Conservation (phyloP, 2,329 filamentous ascomycete genomes). For the Metarhizium anisopliae region DNA sequence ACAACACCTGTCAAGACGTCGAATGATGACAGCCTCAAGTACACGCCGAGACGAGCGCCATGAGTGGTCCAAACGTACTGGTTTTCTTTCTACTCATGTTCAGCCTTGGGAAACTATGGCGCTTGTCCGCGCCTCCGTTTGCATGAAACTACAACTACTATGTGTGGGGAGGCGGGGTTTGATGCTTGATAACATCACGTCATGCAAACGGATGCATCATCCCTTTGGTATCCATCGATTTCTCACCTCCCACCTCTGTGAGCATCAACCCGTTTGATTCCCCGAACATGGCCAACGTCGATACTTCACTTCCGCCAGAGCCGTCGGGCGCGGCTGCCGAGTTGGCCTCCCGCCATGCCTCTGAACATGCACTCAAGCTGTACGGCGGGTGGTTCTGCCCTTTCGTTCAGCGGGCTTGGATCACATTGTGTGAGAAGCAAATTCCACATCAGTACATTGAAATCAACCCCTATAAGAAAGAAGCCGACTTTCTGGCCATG, state of each 20-base stretch:
- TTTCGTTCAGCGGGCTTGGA: slow-evolving; percentile 63
- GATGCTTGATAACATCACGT: not conserved
- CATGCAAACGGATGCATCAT: not conserved
- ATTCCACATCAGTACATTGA: slow-evolving; percentile 69
- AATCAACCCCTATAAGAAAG: slow-evolving; percentile 72
- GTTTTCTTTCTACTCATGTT: not conserved
- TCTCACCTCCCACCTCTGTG: not conserved
- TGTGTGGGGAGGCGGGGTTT: not conserved
- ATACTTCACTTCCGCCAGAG: slow-evolving; percentile 37
- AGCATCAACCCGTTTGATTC: not conserved
- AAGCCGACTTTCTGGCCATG: slow-evolving; percentile 54
- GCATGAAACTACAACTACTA: not conserved
- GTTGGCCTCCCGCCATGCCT: slow-evolving; percentile 35
- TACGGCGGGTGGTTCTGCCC: slow-evolving; percentile 71
- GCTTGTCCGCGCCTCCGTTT: not conserved
- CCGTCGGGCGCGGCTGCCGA: slow-evolving; percentile 40
- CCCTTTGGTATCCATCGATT: not conserved
- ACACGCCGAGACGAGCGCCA: too few relatives aligned
- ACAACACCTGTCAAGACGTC: too few relatives aligned
- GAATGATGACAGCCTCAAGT: too few relatives aligned
- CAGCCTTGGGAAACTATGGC: not conserved
- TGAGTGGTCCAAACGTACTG: too few relatives aligned
- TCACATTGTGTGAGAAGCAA: slow-evolving; percentile 62
- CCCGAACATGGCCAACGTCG: slow-evolving; percentile 32
- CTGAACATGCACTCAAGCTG: slow-evolving; percentile 48